Conservation (phyloP, 1,284 basidiomycete species). For the Volvariella volvacea region DNA sequence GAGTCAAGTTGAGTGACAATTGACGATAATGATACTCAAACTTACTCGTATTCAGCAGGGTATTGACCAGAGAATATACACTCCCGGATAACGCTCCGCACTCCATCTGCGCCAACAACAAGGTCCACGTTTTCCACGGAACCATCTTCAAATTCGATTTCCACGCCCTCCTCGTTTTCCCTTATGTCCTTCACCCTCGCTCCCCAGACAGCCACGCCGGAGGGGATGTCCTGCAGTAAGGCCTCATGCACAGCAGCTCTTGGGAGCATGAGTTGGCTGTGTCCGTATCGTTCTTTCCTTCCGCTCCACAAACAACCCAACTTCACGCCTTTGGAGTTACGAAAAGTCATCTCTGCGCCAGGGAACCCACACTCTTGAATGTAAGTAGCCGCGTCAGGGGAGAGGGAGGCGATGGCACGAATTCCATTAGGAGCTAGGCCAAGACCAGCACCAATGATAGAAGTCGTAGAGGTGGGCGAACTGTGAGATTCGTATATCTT, state of each 20-base stretch:
- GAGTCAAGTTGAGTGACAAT: slow-evolving; percentile 3
- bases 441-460: slow-evolving; percentile 28
- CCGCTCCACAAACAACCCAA: slow-evolving; percentile 20
- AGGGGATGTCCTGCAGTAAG: slow-evolving; percentile 12
- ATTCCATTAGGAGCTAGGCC: slow-evolving; percentile 34
- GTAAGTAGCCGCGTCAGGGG: slow-evolving; percentile 19
- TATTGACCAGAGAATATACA: slow-evolving; percentile 23
- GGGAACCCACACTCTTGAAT: slow-evolving; percentile 22
- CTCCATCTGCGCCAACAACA: slow-evolving; percentile 34
- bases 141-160: slow-evolving; percentile 24
- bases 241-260: slow-evolving; percentile 26
- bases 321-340: slow-evolving; percentile 24
- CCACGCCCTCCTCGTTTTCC: slow-evolving; percentile 19
- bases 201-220: slow-evolving; percentile 18
- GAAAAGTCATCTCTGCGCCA: slow-evolving; percentile 20
- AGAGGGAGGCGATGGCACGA: slow-evolving; percentile 24
- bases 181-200: slow-evolving; percentile 19
- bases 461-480: slow-evolving; percentile 14
- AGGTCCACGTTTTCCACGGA: slow-evolving; percentile 25
- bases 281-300: slow-evolving; percentile 22
- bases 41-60: slow-evolving; percentile 26
- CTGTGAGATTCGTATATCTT: slow-evolving; percentile 3
- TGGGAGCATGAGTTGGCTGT: slow-evolving; percentile 24
- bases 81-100: slow-evolving; percentile 25
- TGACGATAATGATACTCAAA: slow-evolving; percentile 5